Percentiles rank a stretch among this genome's conserved stretches.
phyloP scores from a whole-genome alignment of 148 eudicot species.

The Pouteria glomerata region DNA sequence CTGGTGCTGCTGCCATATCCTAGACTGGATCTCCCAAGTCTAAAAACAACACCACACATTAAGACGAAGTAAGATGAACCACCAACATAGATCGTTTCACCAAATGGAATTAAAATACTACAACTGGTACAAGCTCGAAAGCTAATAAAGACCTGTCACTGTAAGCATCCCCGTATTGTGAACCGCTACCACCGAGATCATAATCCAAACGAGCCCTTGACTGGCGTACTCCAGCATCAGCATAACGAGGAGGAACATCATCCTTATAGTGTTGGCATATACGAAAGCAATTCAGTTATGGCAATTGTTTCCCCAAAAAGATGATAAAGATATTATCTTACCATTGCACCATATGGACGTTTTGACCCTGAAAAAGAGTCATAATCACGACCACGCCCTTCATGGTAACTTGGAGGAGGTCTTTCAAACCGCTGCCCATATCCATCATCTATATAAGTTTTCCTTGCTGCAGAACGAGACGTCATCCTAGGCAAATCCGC shows the following conservation, averaged over 20 bases:
- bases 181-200: conserved; percentile 59
- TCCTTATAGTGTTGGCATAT: conserved; percentile 40
- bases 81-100: background rate
- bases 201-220: conserved; percentile 93
- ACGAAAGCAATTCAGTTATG: background rate
- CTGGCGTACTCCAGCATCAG: conserved; percentile 69
- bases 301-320: background rate
- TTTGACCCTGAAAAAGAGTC: conserved; percentile 82
- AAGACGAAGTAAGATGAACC: background rate
- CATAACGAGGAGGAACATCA: conserved; percentile 76
- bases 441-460: conserved; percentile 70
- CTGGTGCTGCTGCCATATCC: conserved; percentile 78
- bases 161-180: conserved; percentile 73
- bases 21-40: conserved; percentile 73
- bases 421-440: conserved; percentile 83
- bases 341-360: conserved; percentile 79
- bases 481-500: conserved; percentile 63
- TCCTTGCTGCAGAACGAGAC: conserved; percentile 59
- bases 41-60: conserved; percentile 14
- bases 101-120: background rate
- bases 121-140: background rate
- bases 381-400: conserved; percentile 80
- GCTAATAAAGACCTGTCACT: conserved; percentile 78
- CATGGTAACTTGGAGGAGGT: conserved; percentile 75
- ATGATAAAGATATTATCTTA: conserved; percentile 21